Conservation (phyloP, 1,139 yeast genomes). For the Zygotorulaspora mrakii region DNA sequence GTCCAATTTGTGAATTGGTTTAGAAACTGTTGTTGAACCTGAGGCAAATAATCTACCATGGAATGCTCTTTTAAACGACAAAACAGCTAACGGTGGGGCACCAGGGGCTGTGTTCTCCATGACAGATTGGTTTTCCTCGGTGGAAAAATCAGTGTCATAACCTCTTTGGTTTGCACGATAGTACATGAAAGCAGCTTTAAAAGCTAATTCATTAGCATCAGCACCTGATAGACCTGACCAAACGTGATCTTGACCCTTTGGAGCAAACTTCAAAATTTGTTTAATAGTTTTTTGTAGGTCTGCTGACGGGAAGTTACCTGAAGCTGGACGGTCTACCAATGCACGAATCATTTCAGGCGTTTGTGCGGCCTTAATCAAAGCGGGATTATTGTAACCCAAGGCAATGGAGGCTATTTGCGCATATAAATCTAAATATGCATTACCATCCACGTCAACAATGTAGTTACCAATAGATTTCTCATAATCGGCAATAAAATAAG, state of each 20-base stretch:
- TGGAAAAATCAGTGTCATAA: conserved; percentile 45
- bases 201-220: conserved; percentile 74
- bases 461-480: conserved; percentile 65
- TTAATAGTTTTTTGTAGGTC: conserved; percentile 49
- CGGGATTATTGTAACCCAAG: conserved; percentile 74
- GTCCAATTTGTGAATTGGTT: conserved; percentile 70
- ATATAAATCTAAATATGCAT: conserved; percentile 58
- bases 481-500: conserved; percentile 67
- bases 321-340: conserved; percentile 67
- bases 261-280: conserved; percentile 63
- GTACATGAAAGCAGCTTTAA: conserved; percentile 73
- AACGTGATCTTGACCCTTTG: conserved; percentile 59
- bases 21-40: conserved; percentile 67
- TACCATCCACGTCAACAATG: conserved; percentile 69
- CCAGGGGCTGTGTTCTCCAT: conserved; percentile 69
- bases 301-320: conserved; percentile 67
- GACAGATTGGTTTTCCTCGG: conserved; percentile 55
- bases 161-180: conserved; percentile 62
- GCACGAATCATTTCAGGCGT: conserved; percentile 66
- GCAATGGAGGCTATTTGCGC: conserved; percentile 75
- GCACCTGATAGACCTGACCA: conserved; percentile 75
- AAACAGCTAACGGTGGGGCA: conserved; percentile 60
- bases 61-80: conserved; percentile 68
- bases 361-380: conserved; percentile 54
- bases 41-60: conserved; percentile 76